These are phyloP conservation scores for Trichosanthes truncata DNA, from an alignment of 306 rosid species.

Conservation along the genomic window DNA sequence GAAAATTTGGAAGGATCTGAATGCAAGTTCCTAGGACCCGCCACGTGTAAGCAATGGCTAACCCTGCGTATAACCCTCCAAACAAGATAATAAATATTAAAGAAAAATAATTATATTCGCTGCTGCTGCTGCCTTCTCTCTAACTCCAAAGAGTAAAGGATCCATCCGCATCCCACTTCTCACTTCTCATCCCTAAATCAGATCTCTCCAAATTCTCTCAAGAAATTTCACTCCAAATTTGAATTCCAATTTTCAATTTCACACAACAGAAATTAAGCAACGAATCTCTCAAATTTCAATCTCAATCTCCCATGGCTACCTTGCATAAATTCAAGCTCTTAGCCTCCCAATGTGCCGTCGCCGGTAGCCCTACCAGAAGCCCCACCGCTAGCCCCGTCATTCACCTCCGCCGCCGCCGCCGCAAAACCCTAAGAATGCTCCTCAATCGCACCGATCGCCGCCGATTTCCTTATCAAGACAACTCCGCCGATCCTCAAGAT, in stretches of 20 bases:
- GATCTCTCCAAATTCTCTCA: background rate
- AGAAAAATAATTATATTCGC: background rate
- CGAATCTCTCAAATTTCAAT: background rate
- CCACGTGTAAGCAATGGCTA: slow-evolving; percentile 24
- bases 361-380: slow-evolving; percentile 59
- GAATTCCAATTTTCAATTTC: background rate
- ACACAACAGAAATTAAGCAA: background rate
- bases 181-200: slow-evolving; percentile 16
- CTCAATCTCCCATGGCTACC: slow-evolving; percentile 34
- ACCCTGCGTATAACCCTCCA: background rate
- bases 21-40: slow-evolving; percentile 6
- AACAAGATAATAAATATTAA: background rate
- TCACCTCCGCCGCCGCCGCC: slow-evolving; percentile 68
- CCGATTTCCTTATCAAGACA: slow-evolving; percentile 26
- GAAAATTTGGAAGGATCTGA: background rate
- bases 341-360: slow-evolving; percentile 72
- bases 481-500: slow-evolving; percentile 17
- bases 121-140: slow-evolving; percentile 9
- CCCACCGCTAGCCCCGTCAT: slow-evolving; percentile 69
- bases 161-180: background rate
- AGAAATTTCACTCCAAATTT: background rate
- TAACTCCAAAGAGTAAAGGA: slow-evolving; percentile 14
- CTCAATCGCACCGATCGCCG: slow-evolving; percentile 53
- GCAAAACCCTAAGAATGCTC: slow-evolving; percentile 62
- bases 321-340: slow-evolving; percentile 73